Conservation (phyloP, 805 yeast genomes). For the Cyberlindnera mrakii region DNA sequence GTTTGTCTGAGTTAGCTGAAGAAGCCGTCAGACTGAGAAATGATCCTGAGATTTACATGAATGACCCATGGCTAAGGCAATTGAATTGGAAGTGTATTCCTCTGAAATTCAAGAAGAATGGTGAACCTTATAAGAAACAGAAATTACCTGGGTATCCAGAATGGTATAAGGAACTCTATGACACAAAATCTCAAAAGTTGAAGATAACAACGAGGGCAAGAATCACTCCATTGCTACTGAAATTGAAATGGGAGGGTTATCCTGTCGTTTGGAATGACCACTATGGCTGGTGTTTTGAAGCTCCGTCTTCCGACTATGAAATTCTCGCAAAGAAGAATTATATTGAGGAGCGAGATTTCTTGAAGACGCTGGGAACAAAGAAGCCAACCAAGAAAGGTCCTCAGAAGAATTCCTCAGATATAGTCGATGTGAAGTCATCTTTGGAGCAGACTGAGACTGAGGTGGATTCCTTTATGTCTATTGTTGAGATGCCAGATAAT, state of each 20-base stretch:
- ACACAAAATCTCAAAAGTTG: slow-evolving; percentile 36
- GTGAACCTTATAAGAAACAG: slow-evolving; percentile 64
- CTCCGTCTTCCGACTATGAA: slow-evolving; percentile 28
- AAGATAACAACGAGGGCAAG: slow-evolving; percentile 68
- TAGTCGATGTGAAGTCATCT: not conserved
- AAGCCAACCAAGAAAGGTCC: slow-evolving; percentile 5
- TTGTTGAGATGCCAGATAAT: slow-evolving; percentile 9
- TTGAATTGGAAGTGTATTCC: slow-evolving; percentile 79
- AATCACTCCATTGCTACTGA: slow-evolving; percentile 67
- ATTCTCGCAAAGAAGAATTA: slow-evolving; percentile 32
- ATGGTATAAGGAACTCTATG: slow-evolving; percentile 72
- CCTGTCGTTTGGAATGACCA: slow-evolving; percentile 78
- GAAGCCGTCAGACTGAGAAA: slow-evolving; percentile 46
- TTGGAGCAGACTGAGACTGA: slow-evolving; percentile 5
- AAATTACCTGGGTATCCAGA: slow-evolving; percentile 87
- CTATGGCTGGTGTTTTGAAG: slow-evolving; percentile 87
- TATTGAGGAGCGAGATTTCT: slow-evolving; percentile 11
- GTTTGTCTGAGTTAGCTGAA: slow-evolving; percentile 53
- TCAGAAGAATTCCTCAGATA: slow-evolving; percentile 4
- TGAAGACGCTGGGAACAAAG: slow-evolving; percentile 8
- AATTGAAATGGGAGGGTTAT: slow-evolving; percentile 76
- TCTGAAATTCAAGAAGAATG: slow-evolving; percentile 56
- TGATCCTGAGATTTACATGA: slow-evolving; percentile 32
- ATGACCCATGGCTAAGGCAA: slow-evolving; percentile 89
- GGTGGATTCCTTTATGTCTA: slow-evolving; percentile 2